Base-by-base conservation (phyloP, 345 rosid species). In the Mallotus nudiflorus region DNA sequence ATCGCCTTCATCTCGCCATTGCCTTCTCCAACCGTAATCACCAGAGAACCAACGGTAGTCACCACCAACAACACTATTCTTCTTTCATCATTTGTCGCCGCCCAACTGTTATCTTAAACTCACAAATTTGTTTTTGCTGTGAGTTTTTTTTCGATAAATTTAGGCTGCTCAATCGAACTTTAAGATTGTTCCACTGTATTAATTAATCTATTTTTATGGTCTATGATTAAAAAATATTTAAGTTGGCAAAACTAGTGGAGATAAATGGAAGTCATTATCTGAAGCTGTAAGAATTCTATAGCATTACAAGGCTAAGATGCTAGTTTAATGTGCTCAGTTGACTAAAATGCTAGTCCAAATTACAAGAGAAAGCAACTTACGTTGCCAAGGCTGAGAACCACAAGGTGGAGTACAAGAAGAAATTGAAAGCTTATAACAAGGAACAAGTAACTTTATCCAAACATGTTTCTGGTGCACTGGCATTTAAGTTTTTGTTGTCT, bases 171-270 rank as follows among this genome's bases (percentile, higher is more conserved):
- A 9, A 1, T 19, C 6, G 3, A n/a, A n/a, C n/a, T n/a, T n/a
- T n/a, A n/a, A n/a, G n/a, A n/a, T n/a, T n/a, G n/a, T n/a, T n/a
- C n/a, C n/a, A n/a, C n/a, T n/a, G n/a, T n/a, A 25, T 20, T 11
- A 3, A 20, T 27, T 13, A 18, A 3, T 53, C 18, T 0, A 0
- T 3, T 12, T 25, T 20, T 9, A 3, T 19, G n/a, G n/a, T n/a
- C n/a, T n/a, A n/a, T n/a, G n/a, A n/a, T n/a, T n/a, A n/a, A 6
- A 10, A 18, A 10, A 2, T 15, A 2, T 60, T 16, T 45, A 92
- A 98, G 99, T 95, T 61, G 97, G 97, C 4, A 94, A 94, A 76
- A 97, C 98, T 77, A 93, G 94, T 70, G 98, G 98, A 15, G 92
- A 85, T 37, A 94, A 84, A 69, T 94, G 98, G 98, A 94, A 94